Base-by-base conservation (phyloP, 176 grass and related monocot species). In the Hordeum marinum region DNA sequence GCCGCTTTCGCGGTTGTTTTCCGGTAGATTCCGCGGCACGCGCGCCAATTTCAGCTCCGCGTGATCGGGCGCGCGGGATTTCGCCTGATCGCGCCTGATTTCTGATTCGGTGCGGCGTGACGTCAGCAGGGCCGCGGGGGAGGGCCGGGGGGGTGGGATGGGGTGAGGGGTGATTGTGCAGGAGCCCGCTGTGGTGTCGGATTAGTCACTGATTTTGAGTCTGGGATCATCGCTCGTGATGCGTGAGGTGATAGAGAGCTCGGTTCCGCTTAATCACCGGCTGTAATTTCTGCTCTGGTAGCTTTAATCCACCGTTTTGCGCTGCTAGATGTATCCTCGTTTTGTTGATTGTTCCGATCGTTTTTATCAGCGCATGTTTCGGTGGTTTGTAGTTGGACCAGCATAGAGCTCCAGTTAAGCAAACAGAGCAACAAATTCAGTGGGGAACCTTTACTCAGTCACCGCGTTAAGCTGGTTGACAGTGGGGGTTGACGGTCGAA, bases 31-130 rank as follows among this genome's bases (percentile, higher is more conserved):
- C 1, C 55, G 35, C 5, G 52, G 9, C 6, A 0, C 1, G 8
- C 10, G 14, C 0, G 14, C 0, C 59, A 87, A 90, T 90, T 90
- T 63, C 39, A 50, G 48, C n/a, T 54, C 23, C 39, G 70, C 36
- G 13, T 68, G 40, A 13, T 40, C 67, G 0, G 17, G 46, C 36
- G n/a, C 18, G 11, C 72, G 8, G 48, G 80, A 52, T 68, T 68
- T 57, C 39, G 36, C 59, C 23, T 40, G 21, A 23, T 68, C 34
- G 73, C 36, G 75, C 80, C 77, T 24, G 25, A 59, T 31, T 87
- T 50, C 77, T 46, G 20, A 72, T 31, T 83, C 39, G 39, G 24
- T 29, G 84, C 21, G 21, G 1, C 26, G 79, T 58, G 55, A 60
- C 64, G 55, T 29, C 64, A 41, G 39, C 64, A 24, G 36, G 46